Base-by-base conservation (phyloP, 1,284 basidiomycete species). In the Austropuccinia psidii region DNA sequence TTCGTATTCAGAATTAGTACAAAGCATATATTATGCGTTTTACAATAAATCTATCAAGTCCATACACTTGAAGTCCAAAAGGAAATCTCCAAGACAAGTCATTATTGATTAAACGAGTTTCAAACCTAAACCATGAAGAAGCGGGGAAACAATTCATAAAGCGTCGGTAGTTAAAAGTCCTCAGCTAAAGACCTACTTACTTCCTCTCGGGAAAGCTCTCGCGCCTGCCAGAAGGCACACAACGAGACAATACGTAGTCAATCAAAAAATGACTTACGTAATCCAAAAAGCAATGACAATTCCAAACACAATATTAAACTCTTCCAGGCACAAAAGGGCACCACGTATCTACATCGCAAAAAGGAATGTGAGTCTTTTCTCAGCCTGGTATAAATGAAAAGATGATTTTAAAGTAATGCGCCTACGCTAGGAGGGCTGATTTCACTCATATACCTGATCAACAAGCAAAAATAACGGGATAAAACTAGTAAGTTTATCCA, bases 221-320 rank as follows among this genome's bases (percentile, higher is more conserved):
- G n/a, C n/a, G n/a, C n/a, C n/a, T n/a, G n/a, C n/a, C n/a, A n/a
- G n/a, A n/a, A n/a, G n/a, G n/a, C n/a, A n/a, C n/a, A n/a, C n/a
- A n/a, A n/a, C 8, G 11, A 13, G 57, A 21, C 57, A 35, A 19
- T 37, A 60, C 17, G 19, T 19, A 60, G 41, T 7, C 8, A 21
- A 11, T 52, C 9, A 37, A 50, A 43, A 58, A 49, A 17, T 52
- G 31, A 50, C 60, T 65, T 29, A 70, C 60, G 61, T 54, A 37
- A 77, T 65, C 15, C 55, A 77, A 43, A 73, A 77, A 21, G 77
- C 76, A 29, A 77, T 61, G 33, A 75, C 75, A 64, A 78, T 77
- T 29, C 76, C 76, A 24, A 75, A n/a, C 1, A 76, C 76, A 31
- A 76, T 75, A 33, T 72, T 61, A 45, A 72, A 67, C 21, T 74